Evolutionary conservation across 2,329 filamentous ascomycete species (phyloP), one percentile per base, ranked within the genome.

Genomic region (Cryphonectria naterciae): DNA sequence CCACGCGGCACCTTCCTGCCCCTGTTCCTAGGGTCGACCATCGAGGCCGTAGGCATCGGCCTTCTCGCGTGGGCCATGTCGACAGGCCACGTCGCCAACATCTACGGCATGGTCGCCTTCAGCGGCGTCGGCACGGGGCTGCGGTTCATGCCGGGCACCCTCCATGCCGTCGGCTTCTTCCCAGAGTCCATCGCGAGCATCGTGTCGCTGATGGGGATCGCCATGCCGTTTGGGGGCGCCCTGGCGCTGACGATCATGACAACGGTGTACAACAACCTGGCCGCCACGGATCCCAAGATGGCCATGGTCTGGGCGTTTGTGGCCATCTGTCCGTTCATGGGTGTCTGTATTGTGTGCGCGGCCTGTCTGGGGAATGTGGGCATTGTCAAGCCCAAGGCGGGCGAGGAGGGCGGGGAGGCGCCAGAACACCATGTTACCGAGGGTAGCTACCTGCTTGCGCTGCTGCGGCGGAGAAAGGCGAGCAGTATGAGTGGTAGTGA

Each of bases 241-340:
- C 78, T 92, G 4, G 87, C 86, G 0, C 82, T 92, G 62, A 91
- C 90, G 0, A 85, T 92, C 75, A 92, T 92, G 90, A 85, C 89
- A 13, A 85, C 87, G 7, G 89, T 92, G 1, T 92, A 92, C 78
- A 91, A 91, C 76, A 92, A 92, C 73, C 79, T 67, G 37, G 46
- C 39, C 4, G 68, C 62, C 4, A 28, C 25, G 46, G 41, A 67
- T 10, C 54, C 46, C 37, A 72, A 61, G 64, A 69, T 70, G 73
- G 90, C 88, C 0, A 87, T 92, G 22, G 87, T 89, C 73, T 91
- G 89, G 86, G 87, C 89, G 0, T 90, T 91, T 74, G 83, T 91
- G 58, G 82, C 88, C 0, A 85, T 92, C 52, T 79, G 87, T 22
- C 89, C 89, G 0, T 85, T 92, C 70, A 84, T 91, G 79, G 77